Percentiles rank a stretch among this genome's conserved stretches.
These are phyloP conservation scores for Vitis amurensis DNA, from an alignment of 164 flowering plant species.

Conservation along the genomic window DNA sequence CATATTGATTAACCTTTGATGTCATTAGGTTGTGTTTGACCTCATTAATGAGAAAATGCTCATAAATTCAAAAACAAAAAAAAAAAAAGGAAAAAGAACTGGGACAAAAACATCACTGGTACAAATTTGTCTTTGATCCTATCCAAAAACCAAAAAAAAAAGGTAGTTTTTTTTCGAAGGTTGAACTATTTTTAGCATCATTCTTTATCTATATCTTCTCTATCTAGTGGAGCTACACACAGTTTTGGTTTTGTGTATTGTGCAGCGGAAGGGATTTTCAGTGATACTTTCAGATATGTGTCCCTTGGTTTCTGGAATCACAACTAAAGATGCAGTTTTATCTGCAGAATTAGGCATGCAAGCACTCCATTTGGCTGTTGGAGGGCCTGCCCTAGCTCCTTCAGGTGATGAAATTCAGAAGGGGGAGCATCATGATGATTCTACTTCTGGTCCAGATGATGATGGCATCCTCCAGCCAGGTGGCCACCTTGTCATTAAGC, in stretches of 20 bases:
- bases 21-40: no score
- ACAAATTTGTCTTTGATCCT: no score
- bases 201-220: no score
- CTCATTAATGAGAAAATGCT: no score
- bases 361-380: slow-evolving; percentile 82
- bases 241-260: slow-evolving; percentile 5
- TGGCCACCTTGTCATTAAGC: slow-evolving; percentile 88
- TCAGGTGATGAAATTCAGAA: slow-evolving; percentile 17
- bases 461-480: slow-evolving; percentile 58
- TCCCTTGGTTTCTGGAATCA: slow-evolving; percentile 84
- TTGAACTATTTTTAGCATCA: no score
- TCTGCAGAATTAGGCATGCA: slow-evolving; percentile 80
- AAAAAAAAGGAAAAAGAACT: no score
- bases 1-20: no score
- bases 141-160: no score
- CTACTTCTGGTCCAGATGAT: slow-evolving; percentile 20
- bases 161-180: no score
- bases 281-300: slow-evolving; percentile 98
- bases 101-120: no score
- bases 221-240: no score
- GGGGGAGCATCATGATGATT: slow-evolving; percentile 21
- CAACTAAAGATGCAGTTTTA: slow-evolving; percentile 80
- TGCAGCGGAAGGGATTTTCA: slow-evolving; percentile 78
- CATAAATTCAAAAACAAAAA: no score
- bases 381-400: slow-evolving; percentile 33